phyloP scores from a whole-genome alignment of 306 rosid species.

The Mimosa bimucronata region DNA sequence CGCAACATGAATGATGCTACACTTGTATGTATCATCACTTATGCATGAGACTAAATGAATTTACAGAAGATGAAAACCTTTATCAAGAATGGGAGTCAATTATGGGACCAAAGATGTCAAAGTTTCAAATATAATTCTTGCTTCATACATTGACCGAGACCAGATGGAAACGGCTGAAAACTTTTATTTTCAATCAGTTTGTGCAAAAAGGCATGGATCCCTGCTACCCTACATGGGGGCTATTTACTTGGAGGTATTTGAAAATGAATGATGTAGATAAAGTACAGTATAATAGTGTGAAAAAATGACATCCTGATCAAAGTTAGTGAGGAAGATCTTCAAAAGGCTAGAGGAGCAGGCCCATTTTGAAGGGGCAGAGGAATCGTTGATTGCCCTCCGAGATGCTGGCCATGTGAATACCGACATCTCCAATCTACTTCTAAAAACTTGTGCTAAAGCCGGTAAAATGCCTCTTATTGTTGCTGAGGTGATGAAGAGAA shows the following conservation, averaged over 20 bases:
- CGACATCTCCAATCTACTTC: conserved; percentile 62
- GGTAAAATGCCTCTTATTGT: conserved; percentile 84
- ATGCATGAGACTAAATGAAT: conserved; percentile 71
- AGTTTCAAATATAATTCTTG: conserved; percentile 37
- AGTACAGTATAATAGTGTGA: conserved; percentile 65
- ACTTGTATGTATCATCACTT: conserved; percentile 84
- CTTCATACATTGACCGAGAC: conserved; percentile 34
- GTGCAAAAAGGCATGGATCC: conserved; percentile 56
- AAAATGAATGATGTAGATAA: conserved; percentile 56
- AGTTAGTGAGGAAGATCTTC: conserved; percentile 62
- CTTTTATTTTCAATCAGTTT: conserved; percentile 52
- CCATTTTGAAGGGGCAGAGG: conserved; percentile 69
- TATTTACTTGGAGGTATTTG: conserved; percentile 77
- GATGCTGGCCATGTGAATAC: conserved; percentile 67
- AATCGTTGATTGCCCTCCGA: conserved; percentile 62
- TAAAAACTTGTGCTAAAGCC: conserved; percentile 71
- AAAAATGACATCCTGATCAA: conserved; percentile 63
- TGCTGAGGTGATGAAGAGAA: conserved; percentile 85
- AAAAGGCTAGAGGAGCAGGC: conserved; percentile 60
- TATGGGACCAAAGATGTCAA: conserved; percentile 70
- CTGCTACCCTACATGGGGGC: conserved; percentile 85
- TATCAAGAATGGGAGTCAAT: conserved; percentile 81
- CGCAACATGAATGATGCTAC: conserved; percentile 78
- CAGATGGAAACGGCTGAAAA: conserved; percentile 75
- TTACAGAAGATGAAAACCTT: conserved; percentile 75